phyloP scores from a whole-genome alignment of 768 basidiomycete species.

The Xerocomellus intermedius region DNA sequence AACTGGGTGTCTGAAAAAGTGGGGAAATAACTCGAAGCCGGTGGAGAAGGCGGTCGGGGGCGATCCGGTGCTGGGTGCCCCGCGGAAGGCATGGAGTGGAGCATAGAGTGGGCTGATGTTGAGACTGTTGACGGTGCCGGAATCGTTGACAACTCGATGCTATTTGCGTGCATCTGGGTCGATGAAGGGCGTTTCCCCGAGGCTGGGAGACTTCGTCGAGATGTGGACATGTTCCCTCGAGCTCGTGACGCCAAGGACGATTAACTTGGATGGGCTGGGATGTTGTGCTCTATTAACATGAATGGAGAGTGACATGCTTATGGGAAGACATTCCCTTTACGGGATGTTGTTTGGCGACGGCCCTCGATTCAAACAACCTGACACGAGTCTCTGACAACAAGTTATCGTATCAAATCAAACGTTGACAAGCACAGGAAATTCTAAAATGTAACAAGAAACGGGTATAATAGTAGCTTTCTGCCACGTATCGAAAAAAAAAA shows the following conservation, averaged over 20 bases:
- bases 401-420: not conserved
- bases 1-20: slow-evolving; percentile 48
- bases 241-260: not conserved
- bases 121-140: slow-evolving; percentile 20
- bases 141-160: slow-evolving; percentile 16
- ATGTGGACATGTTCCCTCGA: slow-evolving; percentile 26
- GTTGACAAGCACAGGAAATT: not conserved
- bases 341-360: slow-evolving; percentile 11
- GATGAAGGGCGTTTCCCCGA: slow-evolving; percentile 20
- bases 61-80: slow-evolving; percentile 16
- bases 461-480: slow-evolving; percentile 11
- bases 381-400: not conserved
- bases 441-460: not conserved
- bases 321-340: slow-evolving; percentile 21
- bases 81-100: slow-evolving; percentile 12
- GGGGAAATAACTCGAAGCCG: slow-evolving; percentile 80
- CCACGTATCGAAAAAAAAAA: not conserved
- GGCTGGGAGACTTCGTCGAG: slow-evolving; percentile 22
- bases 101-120: slow-evolving; percentile 22
- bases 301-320: not conserved
- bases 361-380: slow-evolving; percentile 17
- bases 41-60: slow-evolving; percentile 53
- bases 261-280: not conserved
- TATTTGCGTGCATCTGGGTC: slow-evolving; percentile 6
- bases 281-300: not conserved